These are phyloP conservation scores for Penicillium lividum DNA, from an alignment of 495 filamentous ascomycete species.

Conservation along the genomic window DNA sequence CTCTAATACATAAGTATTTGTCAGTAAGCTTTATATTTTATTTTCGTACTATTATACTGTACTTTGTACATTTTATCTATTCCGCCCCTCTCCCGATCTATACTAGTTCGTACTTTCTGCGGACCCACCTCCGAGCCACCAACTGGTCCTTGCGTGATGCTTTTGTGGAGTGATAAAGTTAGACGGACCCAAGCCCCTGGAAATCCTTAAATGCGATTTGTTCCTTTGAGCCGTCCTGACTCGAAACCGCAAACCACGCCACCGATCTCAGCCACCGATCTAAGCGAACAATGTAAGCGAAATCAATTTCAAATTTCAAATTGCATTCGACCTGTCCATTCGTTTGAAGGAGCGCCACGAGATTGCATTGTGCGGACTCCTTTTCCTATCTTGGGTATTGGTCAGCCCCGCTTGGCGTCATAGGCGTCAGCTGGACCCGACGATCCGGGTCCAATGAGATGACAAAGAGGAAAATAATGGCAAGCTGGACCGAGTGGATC, in stretches of 20 bases:
- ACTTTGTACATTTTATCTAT: too few relatives aligned
- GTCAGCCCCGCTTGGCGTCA: neutral
- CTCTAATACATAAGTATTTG: too few relatives aligned
- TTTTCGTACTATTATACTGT: too few relatives aligned
- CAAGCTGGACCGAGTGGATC: constrained; percentile 4
- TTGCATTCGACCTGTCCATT: neutral
- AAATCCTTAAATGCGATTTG: constrained; percentile 17
- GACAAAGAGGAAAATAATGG: neutral
- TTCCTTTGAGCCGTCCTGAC: neutral
- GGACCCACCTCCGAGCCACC: constrained; percentile 7
- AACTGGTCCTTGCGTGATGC: constrained; percentile 12
- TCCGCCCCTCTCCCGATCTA: neutral
- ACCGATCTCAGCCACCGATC: too few relatives aligned
- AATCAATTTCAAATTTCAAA: neutral
- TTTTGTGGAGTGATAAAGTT: constrained; percentile 24
- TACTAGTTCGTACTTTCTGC: constrained; percentile 13
- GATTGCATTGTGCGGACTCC: neutral
- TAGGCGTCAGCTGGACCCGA: neutral
- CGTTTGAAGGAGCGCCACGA: neutral
- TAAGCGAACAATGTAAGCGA: too few relatives aligned
- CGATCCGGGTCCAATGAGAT: neutral
- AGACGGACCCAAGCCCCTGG: constrained; percentile 23
- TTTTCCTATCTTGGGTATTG: neutral
- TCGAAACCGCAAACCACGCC: too few relatives aligned
- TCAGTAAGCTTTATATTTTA: too few relatives aligned